Percentiles rank a stretch among this genome's conserved stretches.
Evolutionary conservation across 176 grass and related monocot species (phyloP).

Genomic region (Dactylis glomerata): DNA sequence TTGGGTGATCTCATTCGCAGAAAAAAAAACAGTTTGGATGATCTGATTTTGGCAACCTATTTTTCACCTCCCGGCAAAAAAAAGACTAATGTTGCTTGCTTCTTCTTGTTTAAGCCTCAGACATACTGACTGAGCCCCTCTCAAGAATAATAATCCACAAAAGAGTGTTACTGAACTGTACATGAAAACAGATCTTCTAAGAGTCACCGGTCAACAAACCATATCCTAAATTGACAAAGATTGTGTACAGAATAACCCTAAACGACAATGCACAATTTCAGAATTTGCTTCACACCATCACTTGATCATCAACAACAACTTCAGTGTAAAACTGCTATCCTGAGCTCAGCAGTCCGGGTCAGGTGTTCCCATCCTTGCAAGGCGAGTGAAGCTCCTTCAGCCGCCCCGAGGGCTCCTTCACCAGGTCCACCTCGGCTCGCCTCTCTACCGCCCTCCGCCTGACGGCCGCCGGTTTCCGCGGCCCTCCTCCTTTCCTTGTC

Average conservation of each 20-base stretch:
- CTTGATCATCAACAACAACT: background rate
- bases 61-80: too few relatives aligned
- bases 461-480: background rate
- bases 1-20: too few relatives aligned
- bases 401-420: background rate
- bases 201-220: background rate
- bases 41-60: too few relatives aligned
- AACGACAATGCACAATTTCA: background rate
- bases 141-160: too few relatives aligned
- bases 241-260: background rate
- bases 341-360: background rate
- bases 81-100: too few relatives aligned
- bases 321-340: background rate
- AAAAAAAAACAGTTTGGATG: too few relatives aligned
- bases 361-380: conserved; percentile 18
- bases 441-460: background rate
- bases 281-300: background rate
- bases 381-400: conserved; percentile 1
- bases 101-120: too few relatives aligned
- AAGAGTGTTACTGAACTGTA: background rate
- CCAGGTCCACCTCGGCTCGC: background rate
- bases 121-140: too few relatives aligned
- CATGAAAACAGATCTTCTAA: background rate
- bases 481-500: background rate
- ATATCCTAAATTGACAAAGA: background rate